phyloP scores from a whole-genome alignment of 495 filamentous ascomycete genomes.

The Aspergillus carlsbadensis region DNA sequence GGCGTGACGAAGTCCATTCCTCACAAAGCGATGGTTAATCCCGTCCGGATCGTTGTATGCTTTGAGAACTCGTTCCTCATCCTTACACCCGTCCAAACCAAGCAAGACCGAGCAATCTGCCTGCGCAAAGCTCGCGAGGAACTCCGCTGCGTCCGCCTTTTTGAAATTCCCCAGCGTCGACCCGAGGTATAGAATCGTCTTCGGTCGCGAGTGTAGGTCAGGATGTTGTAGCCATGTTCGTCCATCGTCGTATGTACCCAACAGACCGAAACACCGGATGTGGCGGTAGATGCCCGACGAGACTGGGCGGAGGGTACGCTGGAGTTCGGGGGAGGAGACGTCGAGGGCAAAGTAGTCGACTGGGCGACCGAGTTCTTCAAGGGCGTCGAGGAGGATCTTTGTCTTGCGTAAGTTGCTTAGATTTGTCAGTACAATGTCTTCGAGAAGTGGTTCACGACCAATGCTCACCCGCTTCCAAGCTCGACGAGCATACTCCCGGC shows the following conservation, averaged over 20 bases:
- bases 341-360: constrained; percentile 81
- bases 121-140: constrained; percentile 6
- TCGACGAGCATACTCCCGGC: constrained; percentile 70
- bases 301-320: constrained; percentile 65
- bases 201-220: constrained; percentile 33
- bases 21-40: constrained; percentile 10
- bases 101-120: neutral
- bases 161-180: constrained; percentile 11
- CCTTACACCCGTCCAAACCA: constrained; percentile 8
- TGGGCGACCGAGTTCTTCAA: constrained; percentile 60
- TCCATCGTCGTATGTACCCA: constrained; percentile 79
- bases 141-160: constrained; percentile 2
- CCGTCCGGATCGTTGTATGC: constrained; percentile 13
- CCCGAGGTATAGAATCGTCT: constrained; percentile 8
- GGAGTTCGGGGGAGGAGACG: constrained; percentile 64
- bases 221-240: constrained; percentile 65
- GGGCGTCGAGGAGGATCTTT: constrained; percentile 65
- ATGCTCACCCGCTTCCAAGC: constrained; percentile 70
- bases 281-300: constrained; percentile 55
- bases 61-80: neutral
- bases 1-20: constrained; percentile 1
- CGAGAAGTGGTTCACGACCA: constrained; percentile 22
- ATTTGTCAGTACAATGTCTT: neutral
- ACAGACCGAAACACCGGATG: constrained; percentile 65
- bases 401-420: constrained; percentile 74